These are phyloP conservation scores for Neofusicoccum parvum DNA, from an alignment of 2,329 filamentous ascomycete species.

Conservation along the genomic window DNA sequence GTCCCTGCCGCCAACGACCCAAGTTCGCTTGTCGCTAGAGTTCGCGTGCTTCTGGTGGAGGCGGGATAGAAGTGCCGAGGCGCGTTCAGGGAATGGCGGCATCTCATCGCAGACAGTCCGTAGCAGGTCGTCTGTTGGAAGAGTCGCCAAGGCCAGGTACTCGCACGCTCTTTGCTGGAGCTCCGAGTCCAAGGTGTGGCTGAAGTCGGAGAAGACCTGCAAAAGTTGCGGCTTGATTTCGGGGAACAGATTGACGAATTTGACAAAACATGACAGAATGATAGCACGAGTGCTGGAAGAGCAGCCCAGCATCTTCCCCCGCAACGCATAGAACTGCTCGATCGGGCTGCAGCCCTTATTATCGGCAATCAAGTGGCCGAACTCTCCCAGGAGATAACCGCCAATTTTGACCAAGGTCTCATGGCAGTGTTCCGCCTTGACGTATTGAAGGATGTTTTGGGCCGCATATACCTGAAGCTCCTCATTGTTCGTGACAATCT, in stretches of 20 bases:
- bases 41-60: conserved; percentile 93
- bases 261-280: conserved; percentile 92
- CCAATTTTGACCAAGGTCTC: conserved; percentile 98
- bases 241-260: conserved; percentile 97
- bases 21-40: conserved; percentile 92
- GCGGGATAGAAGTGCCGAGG: conserved; percentile 87
- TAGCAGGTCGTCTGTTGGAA: conserved; percentile 87
- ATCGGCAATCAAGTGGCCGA: conserved; percentile 94
- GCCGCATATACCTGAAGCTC: conserved; percentile 96
- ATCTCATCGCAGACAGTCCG: conserved; percentile 97
- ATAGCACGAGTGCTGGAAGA: conserved; percentile 90
- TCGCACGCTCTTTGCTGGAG: conserved; percentile 96
- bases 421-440: conserved; percentile 91
- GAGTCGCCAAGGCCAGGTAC: conserved; percentile 81
- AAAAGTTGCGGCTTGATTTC: conserved; percentile 96
- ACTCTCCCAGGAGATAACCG: conserved; percentile 93
- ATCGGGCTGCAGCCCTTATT: conserved; percentile 91
- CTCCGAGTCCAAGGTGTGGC: conserved; percentile 91
- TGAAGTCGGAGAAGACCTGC: conserved; percentile 87
- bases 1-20: conserved; percentile 96
- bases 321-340: conserved; percentile 91
- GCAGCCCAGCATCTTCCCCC: conserved; percentile 84
- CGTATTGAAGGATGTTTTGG: conserved; percentile 86
- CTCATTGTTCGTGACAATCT: conserved; percentile 99
- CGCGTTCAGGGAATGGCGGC: conserved; percentile 94